Evolutionary conservation across 139 green algal species (phyloP).

Genomic region (Volvox reticuliferus): DNA sequence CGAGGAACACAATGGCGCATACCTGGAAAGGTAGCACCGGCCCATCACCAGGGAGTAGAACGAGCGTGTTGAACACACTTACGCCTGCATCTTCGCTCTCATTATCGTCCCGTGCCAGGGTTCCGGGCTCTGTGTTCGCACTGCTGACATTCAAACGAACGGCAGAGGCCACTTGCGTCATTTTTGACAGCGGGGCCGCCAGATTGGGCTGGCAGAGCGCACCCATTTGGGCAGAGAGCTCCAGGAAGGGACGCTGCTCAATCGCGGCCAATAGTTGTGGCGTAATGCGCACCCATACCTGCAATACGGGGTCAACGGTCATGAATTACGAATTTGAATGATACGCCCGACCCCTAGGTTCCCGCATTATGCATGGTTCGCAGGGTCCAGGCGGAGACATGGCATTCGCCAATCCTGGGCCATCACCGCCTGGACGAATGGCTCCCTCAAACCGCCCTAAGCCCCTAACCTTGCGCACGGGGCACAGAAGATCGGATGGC

Average conservation of each 20-base stretch:
- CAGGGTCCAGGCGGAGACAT: no score
- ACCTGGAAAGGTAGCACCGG: neutral
- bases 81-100: neutral
- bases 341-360: no score
- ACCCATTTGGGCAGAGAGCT: slow-evolving; percentile 44
- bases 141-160: no score
- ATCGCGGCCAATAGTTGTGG: slow-evolving; percentile 45
- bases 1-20: neutral
- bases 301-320: neutral
- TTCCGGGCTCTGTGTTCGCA: no score
- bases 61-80: neutral
- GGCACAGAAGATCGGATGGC: slow-evolving; percentile 94
- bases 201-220: slow-evolving; percentile 46
- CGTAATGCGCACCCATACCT: slow-evolving; percentile 63
- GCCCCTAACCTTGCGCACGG: slow-evolving; percentile 56
- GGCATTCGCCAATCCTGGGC: no score
- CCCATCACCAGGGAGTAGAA: neutral
- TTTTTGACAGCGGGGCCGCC: slow-evolving; percentile 3
- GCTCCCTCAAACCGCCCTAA: no score
- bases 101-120: no score
- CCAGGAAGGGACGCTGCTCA: slow-evolving; percentile 43
- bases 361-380: no score
- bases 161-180: no score
- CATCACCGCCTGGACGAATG: no score
- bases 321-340: no score